phyloP scores from a whole-genome alignment of 345 rosid genomes.

The Tarenaya hassleriana region DNA sequence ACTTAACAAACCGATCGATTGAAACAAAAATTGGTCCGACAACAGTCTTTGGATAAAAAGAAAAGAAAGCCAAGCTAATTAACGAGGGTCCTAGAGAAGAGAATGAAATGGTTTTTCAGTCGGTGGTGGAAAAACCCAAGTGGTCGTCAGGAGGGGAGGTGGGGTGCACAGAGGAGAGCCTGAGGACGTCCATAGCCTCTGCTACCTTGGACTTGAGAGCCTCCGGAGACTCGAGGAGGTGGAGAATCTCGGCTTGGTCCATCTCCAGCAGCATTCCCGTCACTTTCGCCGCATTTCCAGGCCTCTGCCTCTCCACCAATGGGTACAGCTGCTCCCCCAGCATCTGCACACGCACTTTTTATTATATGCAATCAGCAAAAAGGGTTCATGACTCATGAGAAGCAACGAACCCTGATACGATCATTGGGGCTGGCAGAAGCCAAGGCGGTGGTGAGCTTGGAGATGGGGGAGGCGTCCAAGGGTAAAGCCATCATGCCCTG shows the following conservation, averaged over 20 bases:
- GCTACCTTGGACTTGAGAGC: constrained; percentile 61
- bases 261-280: constrained; percentile 81
- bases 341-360: too few relatives aligned
- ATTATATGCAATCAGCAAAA: not conserved
- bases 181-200: constrained; percentile 62
- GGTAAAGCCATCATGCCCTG: constrained; percentile 46
- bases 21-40: too few relatives aligned
- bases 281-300: constrained; percentile 50
- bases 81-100: too few relatives aligned
- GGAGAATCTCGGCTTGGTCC: constrained; percentile 64
- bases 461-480: constrained; percentile 32
- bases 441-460: constrained; percentile 51
- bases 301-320: constrained; percentile 51
- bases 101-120: too few relatives aligned
- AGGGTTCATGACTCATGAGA: not conserved
- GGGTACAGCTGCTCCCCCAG: constrained; percentile 75
- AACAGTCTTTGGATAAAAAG: too few relatives aligned
- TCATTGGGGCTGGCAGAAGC: constrained; percentile 42
- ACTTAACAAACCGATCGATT: too few relatives aligned
- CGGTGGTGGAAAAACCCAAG: constrained; percentile 24
- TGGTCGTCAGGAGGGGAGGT: constrained; percentile 33
- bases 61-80: too few relatives aligned
- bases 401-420: constrained; percentile 28
- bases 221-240: constrained; percentile 65
- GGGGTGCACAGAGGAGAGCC: constrained; percentile 24